Evolutionary conservation across 2,329 filamentous ascomycete genomes (phyloP), one percentile per base, ranked within the genome.

Genomic region (Colletotrichum lentis): DNA sequence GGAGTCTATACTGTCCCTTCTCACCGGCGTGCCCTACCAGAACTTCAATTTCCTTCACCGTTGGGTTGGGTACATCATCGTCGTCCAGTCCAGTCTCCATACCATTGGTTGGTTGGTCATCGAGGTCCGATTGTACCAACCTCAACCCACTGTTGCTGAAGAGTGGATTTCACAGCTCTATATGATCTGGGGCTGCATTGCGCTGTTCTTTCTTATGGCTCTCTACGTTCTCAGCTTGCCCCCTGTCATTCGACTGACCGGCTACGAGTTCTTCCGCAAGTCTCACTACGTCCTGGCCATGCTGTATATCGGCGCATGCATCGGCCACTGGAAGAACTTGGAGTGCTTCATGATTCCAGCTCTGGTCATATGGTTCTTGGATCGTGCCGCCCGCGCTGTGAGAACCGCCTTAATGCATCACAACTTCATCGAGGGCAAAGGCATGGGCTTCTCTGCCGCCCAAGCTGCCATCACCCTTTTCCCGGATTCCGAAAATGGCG

Each of bases 261-360:
- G 91, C 3, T 93, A 94, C 76, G 91, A 94, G 73, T 88, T 91
- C 77, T 94, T 94, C 82, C 85, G 90, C 69, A 93, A 92, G 75
- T 80, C 86, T 0, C 91, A 94, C 75, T 92, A 92, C 72, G 81
- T 93, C 14, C 80, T 93, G 2, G 91, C 91, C 12, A 87, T 91
- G 80, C 76, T 93, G 5, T 94, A 92, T 76, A 86, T 94, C 14
- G 91, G 90, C 5, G 90, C 90, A 3, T 90, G 90, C 77, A 93
- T 90, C 85, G 91, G 85, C 1, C 91, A 94, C 74, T 94, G 91
- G 91, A 76, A 82, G 58, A 80, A 88, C 58, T 80, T 94, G 4
- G 82, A 85, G 54, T 91, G 88, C 74, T 93, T 90, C 80, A 83
- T 93, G 74, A 82, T 91, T 52, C 87, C 91, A 0, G 86, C 86